phyloP scores from a whole-genome alignment of 2,329 filamentous ascomycete species.

The Bipolaris zeicola region DNA sequence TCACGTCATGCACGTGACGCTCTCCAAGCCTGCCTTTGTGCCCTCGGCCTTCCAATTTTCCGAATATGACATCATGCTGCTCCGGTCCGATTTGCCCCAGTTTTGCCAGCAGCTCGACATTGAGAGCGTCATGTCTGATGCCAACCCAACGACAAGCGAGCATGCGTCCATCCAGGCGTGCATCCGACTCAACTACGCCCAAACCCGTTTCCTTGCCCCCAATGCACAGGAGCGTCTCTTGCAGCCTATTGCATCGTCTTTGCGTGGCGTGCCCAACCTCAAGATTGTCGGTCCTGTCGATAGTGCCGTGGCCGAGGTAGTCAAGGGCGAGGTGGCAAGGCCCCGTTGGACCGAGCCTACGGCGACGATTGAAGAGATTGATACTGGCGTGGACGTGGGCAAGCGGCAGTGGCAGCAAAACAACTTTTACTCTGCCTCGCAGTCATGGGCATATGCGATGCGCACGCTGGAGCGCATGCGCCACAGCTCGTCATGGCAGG shows the following conservation, averaged over 20 bases:
- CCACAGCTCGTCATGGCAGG: slow-evolving; percentile 31
- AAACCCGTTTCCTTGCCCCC: slow-evolving; percentile 22
- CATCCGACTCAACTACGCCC: slow-evolving; percentile 22
- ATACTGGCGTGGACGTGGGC: slow-evolving; percentile 33
- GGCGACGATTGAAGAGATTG: slow-evolving; percentile 30
- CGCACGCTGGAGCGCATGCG: slow-evolving; percentile 38
- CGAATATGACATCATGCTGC: slow-evolving; percentile 32
- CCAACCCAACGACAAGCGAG: slow-evolving; percentile 26
- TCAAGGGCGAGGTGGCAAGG: slow-evolving; percentile 22
- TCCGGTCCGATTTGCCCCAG: slow-evolving; percentile 30
- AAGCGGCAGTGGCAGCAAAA: slow-evolving; percentile 37
- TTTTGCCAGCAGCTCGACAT: slow-evolving; percentile 32
- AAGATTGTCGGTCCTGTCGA: slow-evolving; percentile 27
- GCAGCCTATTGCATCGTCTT: slow-evolving; percentile 23
- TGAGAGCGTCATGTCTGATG: slow-evolving; percentile 33
- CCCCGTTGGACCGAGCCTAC: slow-evolving; percentile 34
- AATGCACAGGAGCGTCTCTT: slow-evolving; percentile 30
- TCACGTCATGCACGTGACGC: slow-evolving; percentile 36
- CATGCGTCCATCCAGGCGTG: slow-evolving; percentile 26
- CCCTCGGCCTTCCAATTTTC: slow-evolving; percentile 22
- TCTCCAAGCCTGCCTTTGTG: slow-evolving; percentile 27
- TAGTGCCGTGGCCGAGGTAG: slow-evolving; percentile 13
- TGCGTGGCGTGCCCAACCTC: slow-evolving; percentile 29
- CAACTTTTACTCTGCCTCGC: slow-evolving; percentile 25
- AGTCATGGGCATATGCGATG: slow-evolving; percentile 32